phyloP scores from a whole-genome alignment of 2,329 filamentous ascomycete genomes.

The Calycina herbarum region DNA sequence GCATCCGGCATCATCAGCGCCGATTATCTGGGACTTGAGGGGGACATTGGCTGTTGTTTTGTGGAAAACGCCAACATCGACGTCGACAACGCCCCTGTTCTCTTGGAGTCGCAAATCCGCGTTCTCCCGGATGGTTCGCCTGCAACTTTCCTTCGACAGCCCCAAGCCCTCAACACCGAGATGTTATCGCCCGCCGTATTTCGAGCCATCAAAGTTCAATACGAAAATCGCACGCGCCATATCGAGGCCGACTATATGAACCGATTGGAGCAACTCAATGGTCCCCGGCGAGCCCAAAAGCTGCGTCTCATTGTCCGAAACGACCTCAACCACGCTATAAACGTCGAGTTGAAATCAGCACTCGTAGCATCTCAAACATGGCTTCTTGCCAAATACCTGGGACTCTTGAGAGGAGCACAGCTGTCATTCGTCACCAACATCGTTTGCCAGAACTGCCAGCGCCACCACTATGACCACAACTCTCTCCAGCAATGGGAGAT shows the following conservation, averaged over 20 bases:
- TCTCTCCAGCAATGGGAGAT: conserved; percentile 1
- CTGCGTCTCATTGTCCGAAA: not conserved
- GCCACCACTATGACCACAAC: not conserved
- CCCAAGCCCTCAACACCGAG: not conserved
- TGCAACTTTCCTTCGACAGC: not conserved
- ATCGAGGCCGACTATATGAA: not conserved
- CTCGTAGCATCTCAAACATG: not conserved
- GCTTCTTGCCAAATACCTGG: not conserved
- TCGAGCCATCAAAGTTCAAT: not conserved
- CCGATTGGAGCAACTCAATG: not conserved
- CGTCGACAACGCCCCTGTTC: no score
- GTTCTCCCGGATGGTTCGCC: not conserved
- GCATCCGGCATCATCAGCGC: not conserved
- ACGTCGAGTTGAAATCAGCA: not conserved
- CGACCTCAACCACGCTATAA: not conserved
- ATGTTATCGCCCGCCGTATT: not conserved
- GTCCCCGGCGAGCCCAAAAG: not conserved
- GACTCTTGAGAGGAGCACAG: not conserved
- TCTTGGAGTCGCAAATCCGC: not conserved
- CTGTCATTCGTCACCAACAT: not conserved
- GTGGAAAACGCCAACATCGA: not conserved
- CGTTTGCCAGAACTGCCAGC: not conserved
- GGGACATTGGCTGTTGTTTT: not conserved
- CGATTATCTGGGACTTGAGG: not conserved
- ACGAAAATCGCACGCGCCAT: not conserved